Conservation (phyloP, 768 basidiomycete species). For the Cystobasidium ongulense region DNA sequence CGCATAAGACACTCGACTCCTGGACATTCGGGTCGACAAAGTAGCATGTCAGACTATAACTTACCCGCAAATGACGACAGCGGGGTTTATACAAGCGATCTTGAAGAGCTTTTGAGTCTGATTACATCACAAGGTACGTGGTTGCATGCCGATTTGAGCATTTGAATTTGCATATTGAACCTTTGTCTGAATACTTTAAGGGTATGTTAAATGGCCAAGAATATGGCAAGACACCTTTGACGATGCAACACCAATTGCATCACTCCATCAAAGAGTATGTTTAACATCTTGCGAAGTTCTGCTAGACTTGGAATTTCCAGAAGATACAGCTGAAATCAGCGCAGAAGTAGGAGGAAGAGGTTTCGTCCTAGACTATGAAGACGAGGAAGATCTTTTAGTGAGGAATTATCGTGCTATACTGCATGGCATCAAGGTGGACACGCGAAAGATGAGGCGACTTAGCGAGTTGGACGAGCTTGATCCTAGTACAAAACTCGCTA, state of each 20-base stretch:
- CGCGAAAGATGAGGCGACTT: conserved; percentile 21
- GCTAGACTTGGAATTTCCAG: conserved; percentile 27
- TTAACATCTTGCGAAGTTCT: conserved; percentile 22
- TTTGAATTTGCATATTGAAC: no score
- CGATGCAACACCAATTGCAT: conserved; percentile 6
- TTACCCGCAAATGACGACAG: neutral
- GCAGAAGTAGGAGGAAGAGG: conserved; percentile 23
- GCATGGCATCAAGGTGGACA: conserved; percentile 11
- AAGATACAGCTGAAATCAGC: conserved; percentile 19
- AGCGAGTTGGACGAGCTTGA: conserved; percentile 25
- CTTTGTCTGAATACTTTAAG: no score
- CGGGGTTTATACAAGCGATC: conserved; percentile 2
- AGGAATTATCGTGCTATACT: conserved; percentile 15
- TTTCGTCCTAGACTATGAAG: conserved; percentile 2
- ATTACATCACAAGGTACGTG: conserved; percentile 13
- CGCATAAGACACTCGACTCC: neutral
- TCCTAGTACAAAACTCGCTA: neutral
- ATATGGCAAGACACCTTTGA: conserved; percentile 26
- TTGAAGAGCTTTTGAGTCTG: conserved; percentile 17
- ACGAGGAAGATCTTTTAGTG: conserved; percentile 22
- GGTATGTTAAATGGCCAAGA: conserved; percentile 28
- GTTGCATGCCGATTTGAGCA: no score
- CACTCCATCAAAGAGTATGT: conserved; percentile 21
- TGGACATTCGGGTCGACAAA: neutral
- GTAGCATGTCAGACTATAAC: conserved; percentile 3